Percentiles rank a stretch among this genome's conserved stretches.
Evolutionary conservation across 768 basidiomycete genomes (phyloP).

Genomic region (Tylopilus vinaceipallidus): DNA sequence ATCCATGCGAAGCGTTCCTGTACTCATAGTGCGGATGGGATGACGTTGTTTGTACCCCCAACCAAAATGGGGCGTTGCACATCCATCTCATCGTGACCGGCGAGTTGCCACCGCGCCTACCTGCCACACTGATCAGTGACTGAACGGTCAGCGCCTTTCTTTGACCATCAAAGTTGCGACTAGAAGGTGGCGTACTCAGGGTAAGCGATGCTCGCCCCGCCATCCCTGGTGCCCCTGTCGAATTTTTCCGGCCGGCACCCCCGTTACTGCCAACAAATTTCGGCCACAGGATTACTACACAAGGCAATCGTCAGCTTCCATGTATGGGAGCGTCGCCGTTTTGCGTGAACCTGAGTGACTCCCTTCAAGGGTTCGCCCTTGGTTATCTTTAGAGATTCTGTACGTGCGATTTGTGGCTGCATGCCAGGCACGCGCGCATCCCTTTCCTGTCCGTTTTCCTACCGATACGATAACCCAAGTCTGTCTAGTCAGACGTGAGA

Average conservation of each 20-base stretch:
- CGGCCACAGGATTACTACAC: constrained; percentile 3
- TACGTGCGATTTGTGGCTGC: constrained; percentile 8
- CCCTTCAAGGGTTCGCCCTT: constrained; percentile 10
- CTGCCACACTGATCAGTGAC: constrained; percentile 17
- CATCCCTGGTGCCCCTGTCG: constrained; percentile 16
- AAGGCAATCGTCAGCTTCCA: constrained; percentile 1
- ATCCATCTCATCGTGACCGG: constrained; percentile 19
- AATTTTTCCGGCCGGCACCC: constrained; percentile 15
- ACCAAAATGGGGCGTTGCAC: constrained; percentile 12
- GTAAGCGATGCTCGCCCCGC: constrained; percentile 10
- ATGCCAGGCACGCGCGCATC: constrained; percentile 17
- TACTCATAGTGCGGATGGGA: constrained; percentile 8
- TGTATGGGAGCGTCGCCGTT: constrained; percentile 12
- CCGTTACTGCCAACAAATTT: constrained; percentile 3
- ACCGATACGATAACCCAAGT: constrained; percentile 1
- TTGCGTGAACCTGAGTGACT: constrained; percentile 4
- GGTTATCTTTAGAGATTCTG: constrained; percentile 9
- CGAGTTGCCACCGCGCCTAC: constrained; percentile 24
- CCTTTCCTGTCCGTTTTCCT: constrained; percentile 10
- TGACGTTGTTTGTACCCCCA: constrained; percentile 25
- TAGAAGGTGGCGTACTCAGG: constrained; percentile 24
- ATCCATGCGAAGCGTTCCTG: constrained; percentile 28
- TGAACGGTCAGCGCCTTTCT: constrained; percentile 7
- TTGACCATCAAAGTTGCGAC: constrained; percentile 18
- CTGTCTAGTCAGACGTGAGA: constrained; percentile 11